These are phyloP conservation scores for Podaxis sp. DNA, from an alignment of 768 basidiomycete species.

Conservation along the genomic window DNA sequence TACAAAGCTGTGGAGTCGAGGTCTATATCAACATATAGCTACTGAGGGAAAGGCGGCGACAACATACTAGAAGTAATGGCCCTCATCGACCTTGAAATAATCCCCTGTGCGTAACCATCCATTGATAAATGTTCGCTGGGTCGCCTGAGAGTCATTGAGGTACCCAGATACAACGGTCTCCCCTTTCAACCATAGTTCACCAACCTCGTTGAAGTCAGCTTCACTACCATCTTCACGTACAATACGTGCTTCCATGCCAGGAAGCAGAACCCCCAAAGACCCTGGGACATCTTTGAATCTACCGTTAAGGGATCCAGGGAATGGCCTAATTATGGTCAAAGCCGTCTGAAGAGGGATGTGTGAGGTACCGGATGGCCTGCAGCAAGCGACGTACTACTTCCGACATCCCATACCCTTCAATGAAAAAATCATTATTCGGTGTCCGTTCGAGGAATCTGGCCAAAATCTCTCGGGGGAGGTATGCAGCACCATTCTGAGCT, in stretches of 20 bases:
- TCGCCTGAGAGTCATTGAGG: conserved; percentile 66
- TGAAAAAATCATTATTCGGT: conserved; percentile 29
- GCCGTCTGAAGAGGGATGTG: conserved; percentile 48
- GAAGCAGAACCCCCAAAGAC: conserved; percentile 54
- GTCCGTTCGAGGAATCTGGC: conserved; percentile 34
- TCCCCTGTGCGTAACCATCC: conserved; percentile 81
- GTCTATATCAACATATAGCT: background rate
- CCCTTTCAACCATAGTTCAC: conserved; percentile 62
- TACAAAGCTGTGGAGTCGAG: conserved; percentile 48
- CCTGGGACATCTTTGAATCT: conserved; percentile 36
- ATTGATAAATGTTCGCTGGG: conserved; percentile 57
- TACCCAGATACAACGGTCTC: conserved; percentile 62
- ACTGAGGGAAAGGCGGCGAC: background rate
- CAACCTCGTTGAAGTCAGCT: conserved; percentile 54
- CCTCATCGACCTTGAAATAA: conserved; percentile 53
- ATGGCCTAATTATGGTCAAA: conserved; percentile 39
- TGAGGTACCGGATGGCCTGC: background rate
- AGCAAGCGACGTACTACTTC: conserved; percentile 41
- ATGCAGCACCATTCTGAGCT: conserved; percentile 58
- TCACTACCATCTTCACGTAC: conserved; percentile 56
- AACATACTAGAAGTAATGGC: conserved; percentile 63
- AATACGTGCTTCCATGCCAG: conserved; percentile 62
- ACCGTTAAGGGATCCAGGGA: conserved; percentile 43
- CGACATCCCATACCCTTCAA: conserved; percentile 66
- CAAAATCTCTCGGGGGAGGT: conserved; percentile 57